phyloP scores from a whole-genome alignment of 179 eudicot species.

The Gypsophila paniculata region DNA sequence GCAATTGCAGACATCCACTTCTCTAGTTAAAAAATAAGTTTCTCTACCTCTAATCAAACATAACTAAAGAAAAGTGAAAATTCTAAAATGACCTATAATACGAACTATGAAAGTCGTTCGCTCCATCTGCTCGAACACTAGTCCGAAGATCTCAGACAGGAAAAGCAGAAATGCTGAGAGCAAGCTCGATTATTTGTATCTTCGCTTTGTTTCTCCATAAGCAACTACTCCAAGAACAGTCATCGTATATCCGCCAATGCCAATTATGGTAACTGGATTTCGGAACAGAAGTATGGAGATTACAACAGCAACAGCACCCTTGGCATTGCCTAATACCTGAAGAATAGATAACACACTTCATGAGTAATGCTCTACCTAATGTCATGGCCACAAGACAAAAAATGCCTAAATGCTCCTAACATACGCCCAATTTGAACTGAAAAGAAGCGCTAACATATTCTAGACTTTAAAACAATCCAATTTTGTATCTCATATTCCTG shows the following conservation, averaged over 20 bases:
- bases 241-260: conserved; percentile 75
- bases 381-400: neutral
- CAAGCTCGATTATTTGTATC: conserved; percentile 40
- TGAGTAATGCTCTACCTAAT: conserved; percentile 4
- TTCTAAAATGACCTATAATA: conserved; percentile 9
- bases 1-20: neutral
- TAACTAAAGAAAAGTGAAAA: conserved; percentile 2
- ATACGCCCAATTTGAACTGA: neutral
- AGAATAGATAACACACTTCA: neutral
- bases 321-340: conserved; percentile 91
- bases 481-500: too few species aligned
- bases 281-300: conserved; percentile 74
- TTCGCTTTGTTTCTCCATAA: conserved; percentile 81
- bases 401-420: neutral
- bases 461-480: too few species aligned
- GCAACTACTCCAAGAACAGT: conserved; percentile 86
- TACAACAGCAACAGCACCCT: conserved; percentile 94
- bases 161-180: neutral
- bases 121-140: conserved; percentile 5
- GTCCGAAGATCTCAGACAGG: neutral
- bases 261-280: conserved; percentile 70
- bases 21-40: neutral
- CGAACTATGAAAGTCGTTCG: conserved; percentile 15
- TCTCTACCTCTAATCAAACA: conserved; percentile 11
- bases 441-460: too few species aligned